Evolutionary conservation across 371 early-diverging fungal genomes (phyloP), one percentile per base, ranked within the genome.

Genomic region (Dichotomocladium elegans): DNA sequence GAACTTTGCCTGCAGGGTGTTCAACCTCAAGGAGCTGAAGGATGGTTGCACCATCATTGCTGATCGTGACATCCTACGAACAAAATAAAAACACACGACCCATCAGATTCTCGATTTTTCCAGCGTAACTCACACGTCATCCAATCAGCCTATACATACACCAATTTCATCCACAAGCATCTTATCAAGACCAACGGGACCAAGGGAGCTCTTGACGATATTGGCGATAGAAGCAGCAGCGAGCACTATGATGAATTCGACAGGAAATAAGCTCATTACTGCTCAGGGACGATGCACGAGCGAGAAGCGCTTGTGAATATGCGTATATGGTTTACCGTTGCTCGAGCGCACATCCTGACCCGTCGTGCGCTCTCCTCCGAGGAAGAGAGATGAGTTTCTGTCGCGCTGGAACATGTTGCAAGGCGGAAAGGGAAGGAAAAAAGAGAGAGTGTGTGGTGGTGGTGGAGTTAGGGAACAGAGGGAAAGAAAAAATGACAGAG

Each of bases 31-130:
- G 83, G 48, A 96, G 87, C 55, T 90, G 86, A 57, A 99, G 85
- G 68, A 99, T 99, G 3, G 99, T 99, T 3, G 99, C 99, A 26
- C 99, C 99, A 83, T 99, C 99, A 71, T 99, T 99, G 19, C 99
- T 98, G 61, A 99, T 99, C 17, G 97, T 95, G 37, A 99, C 98
- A 77, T 98, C 96, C 95, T 95, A 64, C 0, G n/a, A 28, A 30
- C 17, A 3, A 31, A 5, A 24, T 21, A 37, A 33, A 24, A 43
- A 43, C 14, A 17, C 22, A 37, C 28, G 21, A 25, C 40, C 14
- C 42, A 3, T 31, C 31, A 19, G 49, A 24, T 51, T 19, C 15
- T 25, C 34, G 35, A 41, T 31, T 24, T 15, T 37, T 37, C 15
- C 2, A 12, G 12, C 34, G n/a, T 2, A 37, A 1, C 1, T 0